These are phyloP conservation scores for Gloeophyllum trabeum DNA, from an alignment of 768 basidiomycete genomes.

Conservation along the genomic window DNA sequence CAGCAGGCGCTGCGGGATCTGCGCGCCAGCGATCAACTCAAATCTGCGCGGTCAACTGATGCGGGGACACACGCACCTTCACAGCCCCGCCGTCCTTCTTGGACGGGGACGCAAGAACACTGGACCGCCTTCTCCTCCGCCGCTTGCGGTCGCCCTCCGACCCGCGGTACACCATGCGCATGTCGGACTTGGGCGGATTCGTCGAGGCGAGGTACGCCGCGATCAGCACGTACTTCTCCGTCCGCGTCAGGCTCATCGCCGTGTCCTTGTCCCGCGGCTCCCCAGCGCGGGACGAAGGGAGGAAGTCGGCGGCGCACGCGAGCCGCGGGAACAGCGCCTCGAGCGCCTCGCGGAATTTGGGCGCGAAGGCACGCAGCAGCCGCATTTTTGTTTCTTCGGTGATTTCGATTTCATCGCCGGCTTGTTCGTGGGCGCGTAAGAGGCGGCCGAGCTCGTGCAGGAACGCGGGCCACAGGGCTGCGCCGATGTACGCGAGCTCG, in stretches of 20 bases:
- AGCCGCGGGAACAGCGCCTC: slow-evolving; percentile 61
- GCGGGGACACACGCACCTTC: slow-evolving; percentile 24
- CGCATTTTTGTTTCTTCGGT: slow-evolving; percentile 55
- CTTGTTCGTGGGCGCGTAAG: slow-evolving; percentile 10
- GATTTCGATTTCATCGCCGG: slow-evolving; percentile 24
- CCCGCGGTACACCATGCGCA: slow-evolving; percentile 75
- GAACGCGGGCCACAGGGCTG: slow-evolving; percentile 76
- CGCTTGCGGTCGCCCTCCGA: slow-evolving; percentile 61
- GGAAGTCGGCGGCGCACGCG: slow-evolving; percentile 54
- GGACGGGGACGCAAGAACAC: slow-evolving; percentile 16
- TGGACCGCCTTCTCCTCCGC: slow-evolving; percentile 36
- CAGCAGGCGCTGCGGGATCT: slow-evolving; percentile 69
- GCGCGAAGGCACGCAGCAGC: slow-evolving; percentile 48
- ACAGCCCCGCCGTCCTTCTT: slow-evolving; percentile 26
- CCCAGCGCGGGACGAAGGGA: slow-evolving; percentile 29
- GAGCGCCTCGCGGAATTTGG: slow-evolving; percentile 49
- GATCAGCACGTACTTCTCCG: slow-evolving; percentile 67
- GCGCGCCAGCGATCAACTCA: not conserved
- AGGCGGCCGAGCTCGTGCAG: slow-evolving; percentile 31
- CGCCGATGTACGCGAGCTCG: slow-evolving; percentile 67
- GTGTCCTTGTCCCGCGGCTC: slow-evolving; percentile 6
- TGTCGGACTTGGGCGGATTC: slow-evolving; percentile 72
- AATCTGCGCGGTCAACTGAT: not conserved
- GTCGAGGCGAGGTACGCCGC: slow-evolving; percentile 76
- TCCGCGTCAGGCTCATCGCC: slow-evolving; percentile 31